Evolutionary conservation across 1,139 yeast species (phyloP).

Genomic region (Blastobotrys malaysiensis): DNA sequence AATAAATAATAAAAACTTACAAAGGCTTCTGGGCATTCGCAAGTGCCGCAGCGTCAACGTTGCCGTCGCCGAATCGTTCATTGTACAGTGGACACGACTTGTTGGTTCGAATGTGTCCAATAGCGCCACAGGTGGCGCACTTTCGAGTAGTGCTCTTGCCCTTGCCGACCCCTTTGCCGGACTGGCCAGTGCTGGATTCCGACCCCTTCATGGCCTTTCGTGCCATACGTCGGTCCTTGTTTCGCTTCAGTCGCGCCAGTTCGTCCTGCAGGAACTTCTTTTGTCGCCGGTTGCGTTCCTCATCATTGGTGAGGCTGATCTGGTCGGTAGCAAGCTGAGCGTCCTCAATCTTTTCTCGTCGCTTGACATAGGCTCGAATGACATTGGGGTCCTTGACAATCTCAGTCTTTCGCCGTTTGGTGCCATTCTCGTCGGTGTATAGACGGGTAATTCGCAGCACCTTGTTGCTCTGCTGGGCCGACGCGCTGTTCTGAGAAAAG

Average conservation of each 20-base stretch:
- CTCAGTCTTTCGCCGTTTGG: slow-evolving; percentile 76
- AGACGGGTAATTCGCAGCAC: slow-evolving; percentile 74
- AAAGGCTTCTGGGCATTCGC: not conserved
- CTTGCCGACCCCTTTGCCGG: slow-evolving; percentile 31
- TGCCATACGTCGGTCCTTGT: slow-evolving; percentile 58
- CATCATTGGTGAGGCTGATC: slow-evolving; percentile 75
- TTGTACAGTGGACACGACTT: slow-evolving; percentile 83
- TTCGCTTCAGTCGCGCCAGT: slow-evolving; percentile 75
- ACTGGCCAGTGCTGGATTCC: slow-evolving; percentile 33
- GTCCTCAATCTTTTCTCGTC: slow-evolving; percentile 72
- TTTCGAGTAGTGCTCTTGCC: slow-evolving; percentile 71
- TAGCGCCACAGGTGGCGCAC: slow-evolving; percentile 92
- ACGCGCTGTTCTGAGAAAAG: slow-evolving; percentile 29
- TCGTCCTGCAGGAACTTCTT: slow-evolving; percentile 78
- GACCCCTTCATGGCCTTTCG: slow-evolving; percentile 43
- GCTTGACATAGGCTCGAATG: slow-evolving; percentile 76
- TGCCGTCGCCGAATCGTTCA: slow-evolving; percentile 28
- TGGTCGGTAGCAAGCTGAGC: slow-evolving; percentile 61
- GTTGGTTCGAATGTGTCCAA: slow-evolving; percentile 91
- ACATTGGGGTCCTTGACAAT: slow-evolving; percentile 78
- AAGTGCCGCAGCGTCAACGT: not conserved
- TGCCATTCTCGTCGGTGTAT: slow-evolving; percentile 78
- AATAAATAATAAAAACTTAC: not conserved
- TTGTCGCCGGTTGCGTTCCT: slow-evolving; percentile 73
- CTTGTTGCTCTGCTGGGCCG: slow-evolving; percentile 31